Percentiles rank a stretch among this genome's conserved stretches.
phyloP scores from a whole-genome alignment of 1,284 basidiomycete species.

The Ceratobasidium sp. region DNA sequence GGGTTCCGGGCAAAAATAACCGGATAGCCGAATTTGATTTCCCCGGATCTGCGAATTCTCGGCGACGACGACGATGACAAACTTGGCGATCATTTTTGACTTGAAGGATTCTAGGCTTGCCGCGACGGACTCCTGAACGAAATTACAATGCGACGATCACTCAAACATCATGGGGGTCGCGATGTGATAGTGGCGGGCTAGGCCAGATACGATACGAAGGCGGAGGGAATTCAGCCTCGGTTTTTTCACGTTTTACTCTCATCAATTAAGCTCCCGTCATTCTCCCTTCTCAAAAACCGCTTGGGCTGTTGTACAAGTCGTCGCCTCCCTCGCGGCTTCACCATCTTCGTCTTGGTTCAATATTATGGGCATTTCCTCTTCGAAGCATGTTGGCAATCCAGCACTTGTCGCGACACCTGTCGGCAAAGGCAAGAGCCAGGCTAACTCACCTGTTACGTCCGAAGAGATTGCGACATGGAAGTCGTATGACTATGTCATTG shows the following conservation, averaged over 20 bases:
- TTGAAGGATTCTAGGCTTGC: no score
- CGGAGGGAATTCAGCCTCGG: not conserved
- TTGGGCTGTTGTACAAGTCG: not conserved
- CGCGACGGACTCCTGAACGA: no score
- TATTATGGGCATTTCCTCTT: slow-evolving; percentile 18
- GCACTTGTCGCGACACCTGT: slow-evolving; percentile 17
- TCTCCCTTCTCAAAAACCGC: not conserved
- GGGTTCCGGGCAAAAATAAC: not conserved
- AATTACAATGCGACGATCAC: no score
- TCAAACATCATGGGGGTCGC: no score
- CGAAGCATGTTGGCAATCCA: slow-evolving; percentile 32
- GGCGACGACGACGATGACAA: not conserved
- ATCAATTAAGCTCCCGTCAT: not conserved
- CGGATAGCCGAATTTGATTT: slow-evolving; percentile 14
- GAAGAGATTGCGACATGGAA: slow-evolving; percentile 36
- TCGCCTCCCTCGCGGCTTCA: not conserved
- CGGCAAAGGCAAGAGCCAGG: not conserved
- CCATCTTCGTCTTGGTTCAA: not conserved
- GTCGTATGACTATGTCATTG: slow-evolving; percentile 39
- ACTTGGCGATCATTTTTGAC: not conserved
- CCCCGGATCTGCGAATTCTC: not conserved
- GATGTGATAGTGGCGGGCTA: no score
- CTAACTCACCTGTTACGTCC: slow-evolving; percentile 1
- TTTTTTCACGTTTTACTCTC: not conserved
- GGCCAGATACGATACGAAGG: no score